Evolutionary conservation across 768 basidiomycete species (phyloP), one percentile per base, ranked within the genome.

Genomic region (Tremella fuciformis): DNA sequence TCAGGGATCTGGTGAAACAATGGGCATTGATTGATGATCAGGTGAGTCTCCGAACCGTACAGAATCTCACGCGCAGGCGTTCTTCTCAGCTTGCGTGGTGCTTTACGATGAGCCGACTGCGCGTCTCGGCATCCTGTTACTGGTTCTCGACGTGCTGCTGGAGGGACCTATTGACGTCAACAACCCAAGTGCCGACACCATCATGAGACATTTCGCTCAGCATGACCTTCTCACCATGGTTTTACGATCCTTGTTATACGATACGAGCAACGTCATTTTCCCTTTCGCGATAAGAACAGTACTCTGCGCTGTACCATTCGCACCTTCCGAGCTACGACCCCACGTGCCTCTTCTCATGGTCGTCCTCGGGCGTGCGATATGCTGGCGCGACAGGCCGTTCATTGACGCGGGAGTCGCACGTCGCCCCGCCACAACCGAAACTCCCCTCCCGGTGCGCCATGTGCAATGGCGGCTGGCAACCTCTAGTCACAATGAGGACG

Each of bases 381-480:
- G 61, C n/a, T 76, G 77, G 75, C 64, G 69, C n/a, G 60, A 63
- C 41, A 21, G 71, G 34, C 69, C 69, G 2, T 70, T 69, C 38
- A 53, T 69, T 40, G 71, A 73, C 24, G 82, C 84, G 3, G 69
- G 67, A 19, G 81, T 84, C 15, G 81, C 84, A 18, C 81, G 79
- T 44, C 62, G 62, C 2, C 88, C 84, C 69, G 91, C 91, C 78
- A 86, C 86, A 1, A 74, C 69, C 2, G 41, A 37, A 2, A 71
- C 72, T 1, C 63, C 63, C 13, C 37, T n/a, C 7, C 67, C 72
- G 0, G 38, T 51, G 8, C 39, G 57, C 1, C 47, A 39, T 16
- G 21, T 55, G 9, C 29, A 55, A 8, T 74, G 72, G 72, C 16
- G 42, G 26, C 62, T 71, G 11, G 66, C 66, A 8, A 54, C 41